Conservation (phyloP, 1,284 basidiomycete genomes). For the Austroboletus niveus region DNA sequence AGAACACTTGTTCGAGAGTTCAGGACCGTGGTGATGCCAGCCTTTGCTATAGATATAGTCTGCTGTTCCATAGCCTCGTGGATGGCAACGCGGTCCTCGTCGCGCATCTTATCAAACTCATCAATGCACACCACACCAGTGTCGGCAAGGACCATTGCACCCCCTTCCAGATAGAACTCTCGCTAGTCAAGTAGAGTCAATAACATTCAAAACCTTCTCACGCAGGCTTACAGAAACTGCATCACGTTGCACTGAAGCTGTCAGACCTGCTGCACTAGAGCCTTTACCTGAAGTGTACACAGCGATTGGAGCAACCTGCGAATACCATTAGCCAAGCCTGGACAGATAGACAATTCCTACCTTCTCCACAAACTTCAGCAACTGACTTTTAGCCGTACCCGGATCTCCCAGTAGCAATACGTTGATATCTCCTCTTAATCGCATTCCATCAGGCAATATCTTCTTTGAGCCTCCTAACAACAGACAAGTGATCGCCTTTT, state of each 20-base stretch:
- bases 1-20: constrained; percentile 96
- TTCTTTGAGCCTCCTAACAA: constrained; percentile 99
- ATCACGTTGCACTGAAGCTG: constrained; percentile 96
- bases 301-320: constrained; percentile 89
- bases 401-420: constrained; percentile 96
- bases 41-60: constrained; percentile 99
- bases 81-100: constrained; percentile 98
- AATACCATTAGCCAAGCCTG: neutral
- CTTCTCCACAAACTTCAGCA: constrained; percentile 99
- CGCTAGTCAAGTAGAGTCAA: constrained; percentile 50
- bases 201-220: neutral
- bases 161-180: constrained; percentile 98
- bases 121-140: constrained; percentile 99
- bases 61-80: constrained; percentile 99
- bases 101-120: constrained; percentile 99
- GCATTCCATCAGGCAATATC: constrained; percentile 96
- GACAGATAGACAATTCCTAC: constrained; percentile 36
- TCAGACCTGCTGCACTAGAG: constrained; percentile 96
- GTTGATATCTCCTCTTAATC: constrained; percentile 97
- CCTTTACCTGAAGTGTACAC: constrained; percentile 99
- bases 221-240: constrained; percentile 70
- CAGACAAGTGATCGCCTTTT: constrained; percentile 94
- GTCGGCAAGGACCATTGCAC: constrained; percentile 99
- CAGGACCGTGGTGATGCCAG: constrained; percentile 97
- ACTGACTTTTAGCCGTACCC: constrained; percentile 96